phyloP scores from a whole-genome alignment of 2,329 filamentous ascomycete genomes.

The Ascocoryne sarcoides region DNA sequence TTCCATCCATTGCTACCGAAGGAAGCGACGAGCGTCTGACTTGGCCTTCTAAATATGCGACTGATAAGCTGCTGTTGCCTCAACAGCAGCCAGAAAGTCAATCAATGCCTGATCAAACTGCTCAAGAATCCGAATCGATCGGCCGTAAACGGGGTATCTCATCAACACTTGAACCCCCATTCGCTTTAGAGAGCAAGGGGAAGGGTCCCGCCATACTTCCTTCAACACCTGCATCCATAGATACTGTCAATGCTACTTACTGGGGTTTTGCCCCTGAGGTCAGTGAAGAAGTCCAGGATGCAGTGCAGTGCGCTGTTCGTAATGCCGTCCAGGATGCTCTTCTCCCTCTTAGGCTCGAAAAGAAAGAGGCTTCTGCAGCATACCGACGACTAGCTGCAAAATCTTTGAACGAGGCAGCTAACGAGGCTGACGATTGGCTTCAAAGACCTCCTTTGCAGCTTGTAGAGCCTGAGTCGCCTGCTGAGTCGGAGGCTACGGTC shows the following conservation, averaged over 20 bases:
- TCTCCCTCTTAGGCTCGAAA: constrained; percentile 14
- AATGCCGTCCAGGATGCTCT: constrained; percentile 19
- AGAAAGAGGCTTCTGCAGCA: constrained; percentile 15
- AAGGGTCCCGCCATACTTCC: too few species aligned
- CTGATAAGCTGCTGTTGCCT: too few species aligned
- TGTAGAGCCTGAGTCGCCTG: constrained; percentile 3
- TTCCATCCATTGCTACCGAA: too few species aligned
- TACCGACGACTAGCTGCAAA: constrained; percentile 20
- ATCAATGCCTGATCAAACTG: too few species aligned
- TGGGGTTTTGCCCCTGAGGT: constrained; percentile 24
- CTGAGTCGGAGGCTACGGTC: constrained; percentile 9
- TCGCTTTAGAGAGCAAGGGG: too few species aligned
- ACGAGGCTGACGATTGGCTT: constrained; percentile 21
- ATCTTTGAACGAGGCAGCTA: constrained; percentile 17
- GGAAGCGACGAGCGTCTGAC: too few species aligned
- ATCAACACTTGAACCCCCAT: too few species aligned
- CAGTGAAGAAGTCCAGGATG: constrained; percentile 22
- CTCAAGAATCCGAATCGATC: too few species aligned
- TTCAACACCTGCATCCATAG: too few species aligned
- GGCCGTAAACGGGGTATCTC: too few species aligned
- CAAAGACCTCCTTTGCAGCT: constrained; percentile 16
- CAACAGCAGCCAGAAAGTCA: too few species aligned
- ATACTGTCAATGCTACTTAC: constrained; percentile 18
- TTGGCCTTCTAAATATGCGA: too few species aligned
- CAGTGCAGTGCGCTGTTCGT: constrained; percentile 22